Conservation (phyloP, 176 grass and related monocot genomes). For the Triticum urartu region DNA sequence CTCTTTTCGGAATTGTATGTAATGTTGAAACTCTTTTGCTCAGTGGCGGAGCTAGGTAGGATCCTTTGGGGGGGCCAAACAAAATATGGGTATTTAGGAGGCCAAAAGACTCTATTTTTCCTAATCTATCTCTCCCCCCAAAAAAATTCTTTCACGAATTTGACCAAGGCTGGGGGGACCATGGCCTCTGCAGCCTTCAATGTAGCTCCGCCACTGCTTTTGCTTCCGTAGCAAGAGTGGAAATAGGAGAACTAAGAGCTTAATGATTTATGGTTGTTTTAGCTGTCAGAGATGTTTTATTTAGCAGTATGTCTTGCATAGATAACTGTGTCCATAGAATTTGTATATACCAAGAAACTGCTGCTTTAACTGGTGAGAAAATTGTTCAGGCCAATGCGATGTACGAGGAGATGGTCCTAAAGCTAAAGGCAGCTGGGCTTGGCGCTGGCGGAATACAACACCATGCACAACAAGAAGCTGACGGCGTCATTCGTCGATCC, state of each 20-base stretch:
- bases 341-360: slow-evolving; percentile 15
- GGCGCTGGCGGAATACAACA: slow-evolving; percentile 80
- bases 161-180: too few relatives aligned
- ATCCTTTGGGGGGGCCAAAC: too few relatives aligned
- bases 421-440: slow-evolving; percentile 65
- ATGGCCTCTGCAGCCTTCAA: too few relatives aligned
- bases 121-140: too few relatives aligned
- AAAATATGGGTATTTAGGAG: too few relatives aligned
- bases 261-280: background rate
- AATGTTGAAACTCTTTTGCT: slow-evolving; percentile 17
- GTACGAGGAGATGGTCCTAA: slow-evolving; percentile 93
- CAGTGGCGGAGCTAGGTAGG: too few relatives aligned
- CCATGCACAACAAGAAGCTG: slow-evolving; percentile 79
- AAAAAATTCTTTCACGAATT: too few relatives aligned
- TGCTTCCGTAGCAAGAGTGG: background rate
- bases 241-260: slow-evolving; percentile 11
- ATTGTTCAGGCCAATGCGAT: slow-evolving; percentile 85
- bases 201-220: too few relatives aligned
- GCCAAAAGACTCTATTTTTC: too few relatives aligned
- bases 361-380: slow-evolving; percentile 11
- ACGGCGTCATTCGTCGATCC: slow-evolving; percentile 77
- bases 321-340: background rate
- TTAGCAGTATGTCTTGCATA: slow-evolving; percentile 20
- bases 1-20: background rate
- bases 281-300: background rate